Conservation (phyloP, 805 yeast genomes). For the Ogataea ganodermae region DNA sequence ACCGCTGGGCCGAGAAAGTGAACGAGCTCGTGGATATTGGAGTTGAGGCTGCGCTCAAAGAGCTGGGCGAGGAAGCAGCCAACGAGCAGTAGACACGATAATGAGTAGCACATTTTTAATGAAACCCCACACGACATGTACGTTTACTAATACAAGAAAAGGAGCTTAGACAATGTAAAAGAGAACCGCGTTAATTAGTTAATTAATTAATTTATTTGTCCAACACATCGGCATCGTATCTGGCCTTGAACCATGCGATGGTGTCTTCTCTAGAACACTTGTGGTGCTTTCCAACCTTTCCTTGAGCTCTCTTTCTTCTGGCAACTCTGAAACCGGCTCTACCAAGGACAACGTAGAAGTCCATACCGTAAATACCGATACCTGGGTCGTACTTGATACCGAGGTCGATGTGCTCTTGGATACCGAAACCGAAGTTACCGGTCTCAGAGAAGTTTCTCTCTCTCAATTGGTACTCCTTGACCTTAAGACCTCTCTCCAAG, state of each 20-base stretch:
- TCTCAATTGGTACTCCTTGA: slow-evolving; percentile 97
- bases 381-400: slow-evolving; percentile 99
- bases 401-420: slow-evolving; percentile 98
- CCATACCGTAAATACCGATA: slow-evolving; percentile 99
- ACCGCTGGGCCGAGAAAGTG: slow-evolving; percentile 54
- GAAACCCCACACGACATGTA: too few relatives aligned
- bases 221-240: slow-evolving; percentile 95
- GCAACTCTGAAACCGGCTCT: slow-evolving; percentile 99
- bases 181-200: slow-evolving; percentile 8
- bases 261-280: slow-evolving; percentile 90
- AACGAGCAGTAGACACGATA: slow-evolving; percentile 1
- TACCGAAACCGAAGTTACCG: slow-evolving; percentile 99
- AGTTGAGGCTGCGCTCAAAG: slow-evolving; percentile 33
- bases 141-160: too few relatives aligned
- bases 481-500: slow-evolving; percentile 99
- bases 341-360: slow-evolving; percentile 98
- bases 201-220: slow-evolving; percentile 7
- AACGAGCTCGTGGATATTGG: slow-evolving; percentile 41
- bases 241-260: slow-evolving; percentile 98
- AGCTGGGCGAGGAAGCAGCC: slow-evolving; percentile 15
- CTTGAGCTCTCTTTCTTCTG: slow-evolving; percentile 95
- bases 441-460: slow-evolving; percentile 95
- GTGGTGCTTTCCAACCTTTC: slow-evolving; percentile 90
- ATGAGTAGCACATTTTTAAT: background rate
- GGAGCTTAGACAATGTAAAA: background rate